Conservation (phyloP, 1,139 yeast genomes). For the Sugiyamaella sp. region DNA sequence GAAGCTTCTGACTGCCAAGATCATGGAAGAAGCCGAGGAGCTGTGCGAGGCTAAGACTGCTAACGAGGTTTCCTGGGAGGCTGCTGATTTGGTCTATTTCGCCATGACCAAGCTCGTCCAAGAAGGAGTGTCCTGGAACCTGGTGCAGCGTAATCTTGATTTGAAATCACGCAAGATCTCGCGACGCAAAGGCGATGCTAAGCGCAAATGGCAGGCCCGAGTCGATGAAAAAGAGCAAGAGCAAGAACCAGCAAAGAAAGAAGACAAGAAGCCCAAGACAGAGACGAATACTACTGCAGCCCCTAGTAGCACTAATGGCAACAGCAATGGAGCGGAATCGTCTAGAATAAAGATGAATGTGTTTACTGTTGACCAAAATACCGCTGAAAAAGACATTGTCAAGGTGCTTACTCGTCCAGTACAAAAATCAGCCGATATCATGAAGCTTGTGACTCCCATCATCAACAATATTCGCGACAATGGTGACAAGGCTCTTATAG, state of each 20-base stretch:
- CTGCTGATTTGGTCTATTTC: slow-evolving; percentile 92
- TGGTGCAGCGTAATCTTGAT: slow-evolving; percentile 82
- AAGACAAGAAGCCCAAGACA: slow-evolving; percentile 26
- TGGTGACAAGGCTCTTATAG: slow-evolving; percentile 87
- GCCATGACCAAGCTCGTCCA: slow-evolving; percentile 85
- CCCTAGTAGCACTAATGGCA: slow-evolving; percentile 22
- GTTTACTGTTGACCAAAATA: slow-evolving; percentile 58
- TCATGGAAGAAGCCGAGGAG: slow-evolving; percentile 96
- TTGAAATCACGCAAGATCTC: slow-evolving; percentile 83
- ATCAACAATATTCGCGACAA: slow-evolving; percentile 70
- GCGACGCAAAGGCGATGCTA: slow-evolving; percentile 95
- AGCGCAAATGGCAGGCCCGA: slow-evolving; percentile 58
- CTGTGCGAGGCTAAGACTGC: slow-evolving; percentile 74
- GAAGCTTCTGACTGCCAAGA: slow-evolving; percentile 75
- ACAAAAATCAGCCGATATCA: slow-evolving; percentile 86
- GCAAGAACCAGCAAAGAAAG: slow-evolving; percentile 7
- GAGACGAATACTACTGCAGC: slow-evolving; percentile 17
- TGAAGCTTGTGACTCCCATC: slow-evolving; percentile 90
- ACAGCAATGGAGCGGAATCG: too few species aligned
- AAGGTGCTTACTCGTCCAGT: slow-evolving; percentile 82
- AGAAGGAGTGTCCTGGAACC: slow-evolving; percentile 75
- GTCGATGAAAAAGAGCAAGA: slow-evolving; percentile 41
- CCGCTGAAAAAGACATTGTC: slow-evolving; percentile 51
- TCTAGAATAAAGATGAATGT: slow-evolving; percentile 60
- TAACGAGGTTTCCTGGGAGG: slow-evolving; percentile 92